A percentile compares a stretch with the other conserved stretches of the same genome.
Conservation (phyloP, 2,329 filamentous ascomycete genomes). For the Blumeria graminis region DNA sequence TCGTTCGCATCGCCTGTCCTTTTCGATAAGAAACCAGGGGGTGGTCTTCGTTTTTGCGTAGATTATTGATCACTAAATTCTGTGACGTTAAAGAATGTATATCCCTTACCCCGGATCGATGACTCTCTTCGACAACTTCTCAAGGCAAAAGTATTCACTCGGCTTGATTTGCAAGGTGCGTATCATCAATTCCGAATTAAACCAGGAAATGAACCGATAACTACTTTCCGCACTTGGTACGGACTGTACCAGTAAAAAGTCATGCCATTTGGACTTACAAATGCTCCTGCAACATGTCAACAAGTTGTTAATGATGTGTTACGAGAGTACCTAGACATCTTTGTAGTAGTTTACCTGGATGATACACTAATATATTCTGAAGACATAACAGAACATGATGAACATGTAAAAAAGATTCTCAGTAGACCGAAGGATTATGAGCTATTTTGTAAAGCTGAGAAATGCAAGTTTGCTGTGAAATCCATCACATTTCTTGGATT, state of each 20-base stretch:
- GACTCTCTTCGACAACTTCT: background rate
- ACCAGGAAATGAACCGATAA: too few species aligned
- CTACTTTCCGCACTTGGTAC: background rate
- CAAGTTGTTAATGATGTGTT: background rate
- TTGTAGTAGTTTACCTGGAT: background rate
- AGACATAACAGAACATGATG: background rate
- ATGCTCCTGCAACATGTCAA: background rate
- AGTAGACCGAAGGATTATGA: background rate
- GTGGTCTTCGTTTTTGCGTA: too few species aligned
- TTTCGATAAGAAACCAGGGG: too few species aligned
- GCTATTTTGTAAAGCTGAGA: background rate
- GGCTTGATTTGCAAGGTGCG: background rate
- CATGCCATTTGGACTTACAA: conserved; percentile 1
- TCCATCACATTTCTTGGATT: background rate
- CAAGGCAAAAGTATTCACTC: background rate
- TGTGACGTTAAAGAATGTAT: too few species aligned
- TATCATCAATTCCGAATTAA: background rate
- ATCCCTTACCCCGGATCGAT: background rate
- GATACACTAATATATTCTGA: background rate
- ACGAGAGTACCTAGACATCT: background rate
- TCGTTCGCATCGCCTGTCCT: too few species aligned
- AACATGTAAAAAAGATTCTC: background rate
- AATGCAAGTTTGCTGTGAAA: background rate
- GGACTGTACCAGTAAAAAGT: background rate
- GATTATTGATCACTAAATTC: too few species aligned